Base-by-base conservation (phyloP, 2,329 filamentous ascomycete species). In the Scedosporium apiospermum region DNA sequence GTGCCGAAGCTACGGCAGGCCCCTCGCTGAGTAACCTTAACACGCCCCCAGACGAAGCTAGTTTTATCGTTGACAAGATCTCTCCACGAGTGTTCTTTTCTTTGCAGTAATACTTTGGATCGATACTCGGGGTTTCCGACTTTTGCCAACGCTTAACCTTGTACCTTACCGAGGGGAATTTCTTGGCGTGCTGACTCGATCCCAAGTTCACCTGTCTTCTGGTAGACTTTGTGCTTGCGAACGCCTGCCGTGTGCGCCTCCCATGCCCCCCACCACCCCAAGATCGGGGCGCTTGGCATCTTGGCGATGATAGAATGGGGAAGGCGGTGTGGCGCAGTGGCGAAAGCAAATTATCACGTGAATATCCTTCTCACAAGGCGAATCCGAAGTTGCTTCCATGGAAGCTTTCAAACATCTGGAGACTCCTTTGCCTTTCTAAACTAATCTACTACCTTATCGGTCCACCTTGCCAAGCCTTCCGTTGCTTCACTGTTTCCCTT, bases 271-370 rank as follows among this genome's bases (percentile, higher is more conserved):
- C 44, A 23, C 23, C 51, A 27, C 51, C 51, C 51, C 51, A 55
- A 18, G 18, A 23, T 18, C 27, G n/a, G 14, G 21, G 26, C 51
- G 26, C 41, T 34, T 7, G 23, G 21, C 18, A 23, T 55, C 21
- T 55, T 55, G 51, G 51, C 21, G 23, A 27, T 41, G 34, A 46
- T 18, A 34, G 12, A 55, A 61, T 16, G 27, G 42, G 59, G 44
- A 61, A 61, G 44, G 59, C 59, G 59, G 42, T 60, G 58, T 55
- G 59, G 44, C 59, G 42, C 26, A 53, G 42, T 61, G 23, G 27
- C 44, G 44, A 38, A 16, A n/a, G 7, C 34, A 38, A 38, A 3
- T 9, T n/a, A 61, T 61, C 59, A 61, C 59, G 59, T 61, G 59
- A 23, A 55, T 55, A 38, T 38, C 34, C 34, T 38, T 27, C 18